phyloP scores from a whole-genome alignment of 2,329 filamentous ascomycete species.

The Sarocladiaceae sp. region DNA sequence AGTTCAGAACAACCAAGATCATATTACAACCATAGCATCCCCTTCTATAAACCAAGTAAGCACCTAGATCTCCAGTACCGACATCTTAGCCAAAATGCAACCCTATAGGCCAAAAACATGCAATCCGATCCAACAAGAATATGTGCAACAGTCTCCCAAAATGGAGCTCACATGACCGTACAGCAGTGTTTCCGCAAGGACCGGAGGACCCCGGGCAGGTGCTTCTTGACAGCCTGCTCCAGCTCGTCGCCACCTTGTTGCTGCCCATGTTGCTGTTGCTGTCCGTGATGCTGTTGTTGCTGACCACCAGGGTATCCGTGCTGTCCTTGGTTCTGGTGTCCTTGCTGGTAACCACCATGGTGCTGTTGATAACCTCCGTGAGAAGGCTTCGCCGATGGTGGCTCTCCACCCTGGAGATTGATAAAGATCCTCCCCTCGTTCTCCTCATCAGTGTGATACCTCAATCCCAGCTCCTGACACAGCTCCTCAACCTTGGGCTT shows the following conservation, averaged over 20 bases:
- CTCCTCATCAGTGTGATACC: constrained; percentile 75
- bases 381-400: constrained; percentile 41
- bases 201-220: constrained; percentile 55
- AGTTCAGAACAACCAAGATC: neutral
- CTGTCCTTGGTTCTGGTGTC: constrained; percentile 22
- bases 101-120: neutral
- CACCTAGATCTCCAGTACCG: neutral
- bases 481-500: constrained; percentile 91
- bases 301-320: constrained; percentile 25
- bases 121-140: too few relatives aligned
- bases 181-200: constrained; percentile 69
- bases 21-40: too few relatives aligned
- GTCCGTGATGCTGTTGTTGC: constrained; percentile 34
- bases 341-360: constrained; percentile 19
- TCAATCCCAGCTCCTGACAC: constrained; percentile 75
- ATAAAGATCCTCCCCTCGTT: constrained; percentile 89
- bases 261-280: constrained; percentile 37
- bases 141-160: too few relatives aligned
- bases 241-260: constrained; percentile 46
- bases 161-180: constrained; percentile 71
- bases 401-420: constrained; percentile 72
- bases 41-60: too few relatives aligned
- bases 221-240: constrained; percentile 56
- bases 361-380: constrained; percentile 22
- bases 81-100: neutral